Evolutionary conservation across 306 rosid species (phyloP), one percentile per base, ranked within the genome.

Genomic region (Corylus americana): DNA sequence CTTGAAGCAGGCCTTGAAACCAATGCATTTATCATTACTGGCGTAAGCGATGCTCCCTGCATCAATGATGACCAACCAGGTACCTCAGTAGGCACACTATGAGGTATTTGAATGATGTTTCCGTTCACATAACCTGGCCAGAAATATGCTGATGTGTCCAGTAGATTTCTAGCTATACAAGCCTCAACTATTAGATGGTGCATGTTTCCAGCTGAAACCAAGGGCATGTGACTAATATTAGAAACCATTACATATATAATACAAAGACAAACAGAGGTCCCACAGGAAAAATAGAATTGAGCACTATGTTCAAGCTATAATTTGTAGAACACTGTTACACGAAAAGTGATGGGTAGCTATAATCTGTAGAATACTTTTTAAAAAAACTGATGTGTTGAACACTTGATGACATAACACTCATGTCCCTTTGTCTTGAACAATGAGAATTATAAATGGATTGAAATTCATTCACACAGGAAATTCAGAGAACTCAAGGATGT

Each of bases 171-270:
- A 55, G 98, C 87, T 81, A 95, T 93, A 79, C 96, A 95, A 85
- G 99, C 97, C 89, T 95, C 99, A 76, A 91, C 98, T 78, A 95
- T 88, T 86, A 95, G 85, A 90, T 95, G 98, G 44, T 92, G 94
- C 96, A 95, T 85, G 85, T 93, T 90, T 77, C 99, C 99, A 77
- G 99, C 99, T 93, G 95, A 78, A 82, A 83, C 77, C 29, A 67
- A 85, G 68, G 64, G 47, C 25, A 63, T 2, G 62, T 77, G 77
- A 59, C 70, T 20, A 17, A 79, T 44, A 59, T 70, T 67, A 39
- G 71, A 66, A 69, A 17, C 53, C 17, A 25, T 35, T 79, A 44
- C 48, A 59, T 73, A 72, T 22, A 37, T 48, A 39, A 44, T 77
- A 82, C 22, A 22, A 42, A 77, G 63, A 37, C 71, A 71, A 27